Conservation (phyloP, 176 grass and related monocot species). For the Oryza brachyantha region DNA sequence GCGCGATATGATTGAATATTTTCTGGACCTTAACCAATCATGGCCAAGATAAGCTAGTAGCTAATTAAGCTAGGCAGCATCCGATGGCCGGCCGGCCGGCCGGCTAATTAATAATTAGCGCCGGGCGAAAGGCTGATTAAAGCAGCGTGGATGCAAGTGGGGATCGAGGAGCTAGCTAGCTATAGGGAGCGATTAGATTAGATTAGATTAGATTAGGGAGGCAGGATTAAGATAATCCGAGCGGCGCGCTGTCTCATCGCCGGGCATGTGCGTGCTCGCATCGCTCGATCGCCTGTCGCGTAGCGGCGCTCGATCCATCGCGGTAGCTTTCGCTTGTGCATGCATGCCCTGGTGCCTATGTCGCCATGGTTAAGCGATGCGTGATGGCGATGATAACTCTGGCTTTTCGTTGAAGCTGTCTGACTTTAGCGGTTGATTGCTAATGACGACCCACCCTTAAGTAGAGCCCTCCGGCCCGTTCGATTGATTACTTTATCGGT, state of each 20-base stretch:
- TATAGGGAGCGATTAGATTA: too few species aligned
- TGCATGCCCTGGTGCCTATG: too few species aligned
- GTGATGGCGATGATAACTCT: neutral
- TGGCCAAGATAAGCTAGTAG: neutral
- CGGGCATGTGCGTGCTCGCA: slow-evolving; percentile 44
- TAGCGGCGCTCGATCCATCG: neutral
- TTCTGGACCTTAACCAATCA: neutral
- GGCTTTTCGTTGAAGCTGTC: neutral
- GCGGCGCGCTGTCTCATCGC: slow-evolving; percentile 55
- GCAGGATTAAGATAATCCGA: slow-evolving; percentile 44
- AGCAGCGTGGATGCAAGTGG: slow-evolving; percentile 34
- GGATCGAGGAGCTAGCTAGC: too few species aligned
- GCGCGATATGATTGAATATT: neutral
- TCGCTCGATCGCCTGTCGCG: slow-evolving; percentile 38
- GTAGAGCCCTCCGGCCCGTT: neutral
- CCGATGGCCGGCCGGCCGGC: slow-evolving; percentile 20
- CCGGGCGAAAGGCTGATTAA: slow-evolving; percentile 28
- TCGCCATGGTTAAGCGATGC: neutral
- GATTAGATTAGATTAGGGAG: slow-evolving; percentile 32
- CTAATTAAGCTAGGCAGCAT: slow-evolving; percentile 10
- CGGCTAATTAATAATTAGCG: slow-evolving; percentile 23
- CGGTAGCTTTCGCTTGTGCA: neutral
- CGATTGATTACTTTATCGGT: slow-evolving; percentile 16
- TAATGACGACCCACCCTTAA: slow-evolving; percentile 25
- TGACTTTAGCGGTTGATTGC: slow-evolving; percentile 42